Conservation (phyloP, 768 basidiomycete species). For the Xerocomellus chrysenteron region DNA sequence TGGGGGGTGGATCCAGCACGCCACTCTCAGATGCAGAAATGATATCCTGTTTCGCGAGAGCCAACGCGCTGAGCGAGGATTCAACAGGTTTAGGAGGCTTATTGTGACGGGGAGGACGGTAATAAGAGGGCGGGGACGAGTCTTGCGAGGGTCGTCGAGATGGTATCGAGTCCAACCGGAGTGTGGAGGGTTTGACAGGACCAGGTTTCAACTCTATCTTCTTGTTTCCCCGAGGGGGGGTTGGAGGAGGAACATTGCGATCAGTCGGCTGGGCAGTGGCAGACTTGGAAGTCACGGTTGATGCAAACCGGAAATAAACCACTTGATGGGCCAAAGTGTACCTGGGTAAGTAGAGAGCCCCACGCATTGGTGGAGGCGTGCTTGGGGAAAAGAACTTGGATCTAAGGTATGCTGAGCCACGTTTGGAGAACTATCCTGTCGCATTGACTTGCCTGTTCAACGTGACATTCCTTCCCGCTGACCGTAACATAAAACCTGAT, state of each 20-base stretch:
- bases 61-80: constrained; percentile 36
- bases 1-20: constrained; percentile 64
- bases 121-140: constrained; percentile 24
- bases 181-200: constrained; percentile 49
- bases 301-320: constrained; percentile 22
- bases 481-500: constrained; percentile 39
- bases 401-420: constrained; percentile 14
- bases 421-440: neutral
- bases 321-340: neutral
- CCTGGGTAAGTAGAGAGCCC: neutral
- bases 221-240: constrained; percentile 35
- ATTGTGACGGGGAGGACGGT: constrained; percentile 26
- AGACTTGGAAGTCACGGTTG: constrained; percentile 31
- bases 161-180: constrained; percentile 18
- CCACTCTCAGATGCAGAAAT: constrained; percentile 66
- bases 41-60: constrained; percentile 60
- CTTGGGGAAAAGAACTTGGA: constrained; percentile 15
- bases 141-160: constrained; percentile 24
- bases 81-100: constrained; percentile 19
- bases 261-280: constrained; percentile 14
- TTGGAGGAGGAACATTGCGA: constrained; percentile 28
- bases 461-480: constrained; percentile 37
- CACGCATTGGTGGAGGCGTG: neutral
- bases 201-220: constrained; percentile 65
- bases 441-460: constrained; percentile 36